A percentile compares a stretch with the other conserved stretches of the same genome.
Evolutionary conservation across 2,329 filamentous ascomycete genomes (phyloP).

Genomic region (Aspergillus costaricaensis): DNA sequence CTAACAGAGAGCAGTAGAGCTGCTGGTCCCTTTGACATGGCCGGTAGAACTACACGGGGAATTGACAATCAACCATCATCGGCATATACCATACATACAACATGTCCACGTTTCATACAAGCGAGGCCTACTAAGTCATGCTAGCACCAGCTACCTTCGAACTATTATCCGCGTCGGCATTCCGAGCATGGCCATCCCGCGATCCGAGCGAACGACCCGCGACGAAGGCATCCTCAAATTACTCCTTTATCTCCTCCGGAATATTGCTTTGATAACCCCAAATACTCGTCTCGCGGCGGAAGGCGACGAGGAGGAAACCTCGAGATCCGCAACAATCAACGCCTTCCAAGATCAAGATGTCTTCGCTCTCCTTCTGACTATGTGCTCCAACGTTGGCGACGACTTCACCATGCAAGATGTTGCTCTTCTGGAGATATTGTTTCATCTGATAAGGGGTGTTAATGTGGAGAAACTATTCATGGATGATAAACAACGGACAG

Average conservation of each 20-base stretch:
- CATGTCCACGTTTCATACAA: constrained; percentile 90
- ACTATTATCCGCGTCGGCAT: constrained; percentile 78
- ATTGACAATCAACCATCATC: constrained; percentile 90
- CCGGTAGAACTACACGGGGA: constrained; percentile 78
- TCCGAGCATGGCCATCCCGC: constrained; percentile 78
- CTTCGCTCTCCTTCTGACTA: constrained; percentile 77
- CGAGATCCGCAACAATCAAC: constrained; percentile 82
- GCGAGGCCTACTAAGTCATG: constrained; percentile 80
- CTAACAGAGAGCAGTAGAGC: constrained; percentile 61
- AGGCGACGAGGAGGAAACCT: constrained; percentile 87
- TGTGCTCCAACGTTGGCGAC: constrained; percentile 90
- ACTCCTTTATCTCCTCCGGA: constrained; percentile 83
- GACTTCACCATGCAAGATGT: constrained; percentile 90
- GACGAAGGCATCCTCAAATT: constrained; percentile 94
- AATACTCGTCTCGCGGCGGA: constrained; percentile 73
- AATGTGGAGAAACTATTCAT: constrained; percentile 83
- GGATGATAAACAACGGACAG: constrained; percentile 70
- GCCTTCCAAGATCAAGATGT: constrained; percentile 90
- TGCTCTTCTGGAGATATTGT: constrained; percentile 86
- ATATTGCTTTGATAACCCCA: constrained; percentile 80
- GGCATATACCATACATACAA: constrained; percentile 86
- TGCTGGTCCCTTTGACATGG: constrained; percentile 93
- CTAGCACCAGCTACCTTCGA: constrained; percentile 73
- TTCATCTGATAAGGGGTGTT: constrained; percentile 88
- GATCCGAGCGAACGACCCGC: constrained; percentile 72